Evolutionary conservation across 2,329 filamentous ascomycete genomes (phyloP).

Genomic region (Ophiostoma australiae): DNA sequence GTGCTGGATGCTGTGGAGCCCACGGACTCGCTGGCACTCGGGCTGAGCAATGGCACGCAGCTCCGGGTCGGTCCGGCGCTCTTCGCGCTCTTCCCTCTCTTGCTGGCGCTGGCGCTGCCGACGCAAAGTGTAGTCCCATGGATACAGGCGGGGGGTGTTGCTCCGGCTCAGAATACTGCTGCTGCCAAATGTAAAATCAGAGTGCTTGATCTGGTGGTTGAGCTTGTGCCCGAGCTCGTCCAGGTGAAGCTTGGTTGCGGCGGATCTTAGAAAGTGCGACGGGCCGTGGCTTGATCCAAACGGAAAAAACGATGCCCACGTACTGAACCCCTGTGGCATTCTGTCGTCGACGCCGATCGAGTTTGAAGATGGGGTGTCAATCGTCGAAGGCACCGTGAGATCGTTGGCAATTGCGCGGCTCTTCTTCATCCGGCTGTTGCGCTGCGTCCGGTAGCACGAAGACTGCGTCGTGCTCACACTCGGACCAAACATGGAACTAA

Average conservation of each 20-base stretch:
- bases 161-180: not conserved
- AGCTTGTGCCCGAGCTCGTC: conserved; percentile 15
- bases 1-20: not conserved
- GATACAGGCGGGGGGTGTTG: conserved; percentile 26
- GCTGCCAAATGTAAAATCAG: not conserved
- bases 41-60: conserved; percentile 25
- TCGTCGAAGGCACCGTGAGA: conserved; percentile 12
- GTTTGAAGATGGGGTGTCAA: conserved; percentile 11
- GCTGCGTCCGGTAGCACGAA: conserved; percentile 3
- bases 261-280: conserved; percentile 14
- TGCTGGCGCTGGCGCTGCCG: conserved; percentile 23
- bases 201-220: conserved; percentile 9
- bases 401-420: conserved; percentile 14
- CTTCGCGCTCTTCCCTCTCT: not conserved
- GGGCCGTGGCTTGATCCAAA: conserved; percentile 13
- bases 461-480: conserved; percentile 15
- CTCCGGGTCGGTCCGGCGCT: conserved; percentile 25
- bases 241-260: conserved; percentile 22
- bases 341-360: not conserved
- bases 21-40: not conserved
- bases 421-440: conserved; percentile 16
- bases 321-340: conserved; percentile 4
- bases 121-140: conserved; percentile 29
- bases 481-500: conserved; percentile 4
- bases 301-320: conserved; percentile 17